Percentiles rank a stretch among this genome's conserved stretches.
These are phyloP conservation scores for Eutreptiella sp. DNA, from an alignment of 208 protist species.

Conservation along the genomic window DNA sequence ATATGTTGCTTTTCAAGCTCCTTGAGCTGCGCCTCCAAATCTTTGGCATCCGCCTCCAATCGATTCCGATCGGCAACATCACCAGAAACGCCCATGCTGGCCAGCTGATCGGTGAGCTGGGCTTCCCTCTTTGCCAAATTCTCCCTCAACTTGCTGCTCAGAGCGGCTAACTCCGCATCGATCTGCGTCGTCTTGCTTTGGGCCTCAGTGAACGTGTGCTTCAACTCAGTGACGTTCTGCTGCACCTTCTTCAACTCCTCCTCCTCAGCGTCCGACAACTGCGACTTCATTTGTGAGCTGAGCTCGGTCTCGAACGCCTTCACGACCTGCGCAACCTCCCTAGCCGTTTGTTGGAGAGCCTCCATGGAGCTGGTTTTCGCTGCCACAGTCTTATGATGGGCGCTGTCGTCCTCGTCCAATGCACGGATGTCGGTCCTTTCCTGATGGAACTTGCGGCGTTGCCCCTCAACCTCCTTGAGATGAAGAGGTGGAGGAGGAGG, in stretches of 20 bases:
- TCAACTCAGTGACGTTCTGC: constrained; percentile 56
- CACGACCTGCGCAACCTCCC: neutral
- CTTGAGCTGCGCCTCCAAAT: no score
- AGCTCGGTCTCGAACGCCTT: constrained; percentile 31
- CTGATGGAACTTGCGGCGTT: no score
- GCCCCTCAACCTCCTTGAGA: no score
- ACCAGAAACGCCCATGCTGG: no score
- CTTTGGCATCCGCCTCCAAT: no score
- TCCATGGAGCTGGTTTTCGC: neutral
- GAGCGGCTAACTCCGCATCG: neutral
- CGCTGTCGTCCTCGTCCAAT: neutral
- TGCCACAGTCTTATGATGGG: neutral
- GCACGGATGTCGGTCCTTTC: constrained; percentile 6
- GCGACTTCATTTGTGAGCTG: constrained; percentile 9
- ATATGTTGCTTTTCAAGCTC: no score
- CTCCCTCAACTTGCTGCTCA: constrained; percentile 30
- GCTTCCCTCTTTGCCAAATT: neutral
- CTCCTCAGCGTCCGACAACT: constrained; percentile 19
- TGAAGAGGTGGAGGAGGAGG: no score
- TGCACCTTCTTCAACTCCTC: constrained; percentile 36
- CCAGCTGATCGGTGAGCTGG: no score
- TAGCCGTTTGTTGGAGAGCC: neutral
- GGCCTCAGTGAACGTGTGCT: constrained; percentile 65
- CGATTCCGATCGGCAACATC: no score
- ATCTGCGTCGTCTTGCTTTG: constrained; percentile 7